Conservation (phyloP, 176 grass and related monocot genomes). For the Chrysopogon serrulatus region DNA sequence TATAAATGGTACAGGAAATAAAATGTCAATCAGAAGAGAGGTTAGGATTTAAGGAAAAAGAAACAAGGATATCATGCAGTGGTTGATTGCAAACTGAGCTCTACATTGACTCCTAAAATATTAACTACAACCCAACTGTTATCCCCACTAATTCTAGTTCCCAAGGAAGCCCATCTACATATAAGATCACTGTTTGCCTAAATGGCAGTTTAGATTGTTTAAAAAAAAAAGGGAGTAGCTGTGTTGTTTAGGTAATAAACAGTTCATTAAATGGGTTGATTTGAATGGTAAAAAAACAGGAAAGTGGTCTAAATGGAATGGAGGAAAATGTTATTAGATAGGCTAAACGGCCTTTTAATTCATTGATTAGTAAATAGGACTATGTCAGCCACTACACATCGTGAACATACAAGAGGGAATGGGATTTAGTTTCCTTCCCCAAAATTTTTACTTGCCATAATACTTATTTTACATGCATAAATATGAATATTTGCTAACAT, state of each 20-base stretch:
- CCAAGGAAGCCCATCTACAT: not conserved
- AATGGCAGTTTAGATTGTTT: no score
- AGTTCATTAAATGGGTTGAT: not conserved
- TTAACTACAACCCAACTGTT: not conserved
- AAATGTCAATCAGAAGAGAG: not conserved
- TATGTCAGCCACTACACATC: not conserved
- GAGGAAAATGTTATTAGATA: not conserved
- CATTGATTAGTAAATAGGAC: not conserved
- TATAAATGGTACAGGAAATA: not conserved
- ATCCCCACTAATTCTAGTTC: not conserved
- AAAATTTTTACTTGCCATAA: not conserved
- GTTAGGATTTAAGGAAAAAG: not conserved
- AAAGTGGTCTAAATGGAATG: not conserved
- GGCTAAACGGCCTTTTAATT: not conserved
- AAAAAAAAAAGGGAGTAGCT: not conserved
- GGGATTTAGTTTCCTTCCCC: no score
- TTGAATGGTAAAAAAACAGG: no score
- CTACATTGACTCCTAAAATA: not conserved
- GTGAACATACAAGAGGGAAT: no score
- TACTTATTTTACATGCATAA: not conserved
- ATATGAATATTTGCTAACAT: not conserved
- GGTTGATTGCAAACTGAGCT: not conserved
- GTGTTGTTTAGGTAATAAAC: not conserved
- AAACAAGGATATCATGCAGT: not conserved
- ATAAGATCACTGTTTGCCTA: not conserved